Conservation (phyloP, 2,329 filamentous ascomycete species). For the Coccinonectria pachysandricola region DNA sequence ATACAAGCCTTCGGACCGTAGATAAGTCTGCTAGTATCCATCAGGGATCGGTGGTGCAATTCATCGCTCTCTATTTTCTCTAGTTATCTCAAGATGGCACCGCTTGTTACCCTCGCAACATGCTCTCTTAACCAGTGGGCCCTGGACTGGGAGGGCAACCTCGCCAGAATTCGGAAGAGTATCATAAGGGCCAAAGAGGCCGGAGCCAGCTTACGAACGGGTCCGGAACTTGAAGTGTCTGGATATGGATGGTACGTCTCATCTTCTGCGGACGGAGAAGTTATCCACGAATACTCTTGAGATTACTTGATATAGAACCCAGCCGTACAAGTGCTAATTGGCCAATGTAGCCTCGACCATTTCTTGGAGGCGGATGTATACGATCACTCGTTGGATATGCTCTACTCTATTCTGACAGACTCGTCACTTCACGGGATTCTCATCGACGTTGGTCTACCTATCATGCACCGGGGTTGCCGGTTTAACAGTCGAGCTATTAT, state of each 20-base stretch:
- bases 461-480: constrained; percentile 27
- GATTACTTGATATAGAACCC: no score
- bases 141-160: constrained; percentile 39
- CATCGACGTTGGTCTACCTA: constrained; percentile 28
- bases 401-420: constrained; percentile 23
- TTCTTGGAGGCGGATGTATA: constrained; percentile 40
- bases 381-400: constrained; percentile 22
- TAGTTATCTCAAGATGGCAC: constrained; percentile 8
- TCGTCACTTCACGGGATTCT: constrained; percentile 27
- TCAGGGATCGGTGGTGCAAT: no score
- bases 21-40: no score
- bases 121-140: constrained; percentile 30
- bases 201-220: constrained; percentile 52
- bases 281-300: no score
- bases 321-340: no score
- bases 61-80: no score
- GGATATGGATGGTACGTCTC: no score
- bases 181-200: constrained; percentile 48
- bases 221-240: constrained; percentile 34
- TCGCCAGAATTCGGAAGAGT: constrained; percentile 51
- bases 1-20: no score
- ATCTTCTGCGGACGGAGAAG: no score
- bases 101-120: constrained; percentile 21
- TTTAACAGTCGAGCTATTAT: constrained; percentile 30
- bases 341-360: constrained; percentile 48